These are phyloP conservation scores for Cercospora sp. DNA, from an alignment of 2,329 filamentous ascomycete species.

Conservation along the genomic window DNA sequence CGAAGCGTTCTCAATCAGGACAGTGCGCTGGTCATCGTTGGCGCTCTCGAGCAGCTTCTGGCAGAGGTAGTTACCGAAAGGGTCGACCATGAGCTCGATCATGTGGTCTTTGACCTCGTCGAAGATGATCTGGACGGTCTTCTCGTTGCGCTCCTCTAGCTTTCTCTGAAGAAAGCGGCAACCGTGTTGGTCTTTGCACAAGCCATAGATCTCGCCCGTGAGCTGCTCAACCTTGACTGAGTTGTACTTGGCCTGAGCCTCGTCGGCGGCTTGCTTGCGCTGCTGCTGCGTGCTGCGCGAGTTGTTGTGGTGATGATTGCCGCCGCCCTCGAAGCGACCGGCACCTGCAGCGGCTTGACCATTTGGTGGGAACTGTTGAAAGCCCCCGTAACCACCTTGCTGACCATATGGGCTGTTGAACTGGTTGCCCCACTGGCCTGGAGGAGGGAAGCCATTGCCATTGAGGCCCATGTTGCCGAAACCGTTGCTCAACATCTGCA, in stretches of 20 bases:
- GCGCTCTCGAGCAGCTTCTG: conserved; percentile 97
- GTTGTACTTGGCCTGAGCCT: conserved; percentile 73
- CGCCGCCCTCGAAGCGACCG: conserved; percentile 63
- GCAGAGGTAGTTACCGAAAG: conserved; percentile 98
- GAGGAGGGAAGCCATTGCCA: conserved; percentile 44
- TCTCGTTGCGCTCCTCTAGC: conserved; percentile 81
- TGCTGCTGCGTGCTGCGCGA: conserved; percentile 45
- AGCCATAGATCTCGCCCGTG: conserved; percentile 77
- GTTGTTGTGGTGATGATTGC: conserved; percentile 10
- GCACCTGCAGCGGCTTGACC: conserved; percentile 38
- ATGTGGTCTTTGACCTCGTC: conserved; percentile 90
- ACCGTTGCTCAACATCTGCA: conserved; percentile 65
- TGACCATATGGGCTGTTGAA: conserved; percentile 25
- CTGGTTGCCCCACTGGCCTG: conserved; percentile 36
- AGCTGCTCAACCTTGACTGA: conserved; percentile 81
- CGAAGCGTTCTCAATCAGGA: conserved; percentile 85
- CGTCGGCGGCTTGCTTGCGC: conserved; percentile 71
- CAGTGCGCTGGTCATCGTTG: conserved; percentile 91
- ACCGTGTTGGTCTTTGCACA: conserved; percentile 98
- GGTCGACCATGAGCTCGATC: conserved; percentile 97
- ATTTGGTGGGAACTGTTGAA: conserved; percentile 52
- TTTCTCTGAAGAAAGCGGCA: conserved; percentile 97
- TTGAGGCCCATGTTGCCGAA: conserved; percentile 67
- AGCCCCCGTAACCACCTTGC: conserved; percentile 60
- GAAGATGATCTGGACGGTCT: conserved; percentile 90